Evolutionary conservation across 805 yeast species (phyloP), one percentile per base, ranked within the genome.

Genomic region (Metschnikowia shivogae): DNA sequence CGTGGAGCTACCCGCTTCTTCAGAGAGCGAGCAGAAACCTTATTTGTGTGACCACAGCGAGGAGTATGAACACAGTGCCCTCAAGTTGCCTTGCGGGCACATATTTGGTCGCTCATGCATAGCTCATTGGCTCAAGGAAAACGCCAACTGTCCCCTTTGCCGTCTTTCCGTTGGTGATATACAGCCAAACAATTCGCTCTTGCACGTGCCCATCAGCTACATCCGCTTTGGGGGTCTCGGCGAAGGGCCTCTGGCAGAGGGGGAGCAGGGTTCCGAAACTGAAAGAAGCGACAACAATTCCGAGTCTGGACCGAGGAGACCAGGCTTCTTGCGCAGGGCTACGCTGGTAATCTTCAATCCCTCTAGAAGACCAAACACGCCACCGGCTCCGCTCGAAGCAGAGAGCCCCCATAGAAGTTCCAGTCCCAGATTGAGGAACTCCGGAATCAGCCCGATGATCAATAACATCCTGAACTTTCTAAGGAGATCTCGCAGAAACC

Each of bases 111-210:
- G 82, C 49, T 76, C 79, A n/a, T 92, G 99, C 68, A 69, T 89
- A 20, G 77, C 73, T 46, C 87, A 84, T 55, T 92, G 99, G 99
- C 76, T 92, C 41, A 77, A 75, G 48, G 67, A 77, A 20, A 82
- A 85, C 55, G 76, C 79, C 27, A 79, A 88, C 2, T 90, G 98
- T 61, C 99, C 99, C 0, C 65, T 92, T 38, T 92, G 99, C 61
- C 80, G 98, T 46, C 70, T 70, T 13, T 68, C 52, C 4, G 52
- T 52, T 14, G 54, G 47, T 1, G 55, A 52, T 10, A 26, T 44
- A 1, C 49, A 40, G 39, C 20, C 32, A 31, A n/a, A 32, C 46
- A 12, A 36, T 42, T 11, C 34, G 39, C 26, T 24, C 17, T n/a
- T 14, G 20, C 28, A 33, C 20, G 27, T 47, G n/a, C 40, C 52